These are phyloP conservation scores for Fraxinus pennsylvanica DNA, from an alignment of 257 asterid species.

Conservation along the genomic window DNA sequence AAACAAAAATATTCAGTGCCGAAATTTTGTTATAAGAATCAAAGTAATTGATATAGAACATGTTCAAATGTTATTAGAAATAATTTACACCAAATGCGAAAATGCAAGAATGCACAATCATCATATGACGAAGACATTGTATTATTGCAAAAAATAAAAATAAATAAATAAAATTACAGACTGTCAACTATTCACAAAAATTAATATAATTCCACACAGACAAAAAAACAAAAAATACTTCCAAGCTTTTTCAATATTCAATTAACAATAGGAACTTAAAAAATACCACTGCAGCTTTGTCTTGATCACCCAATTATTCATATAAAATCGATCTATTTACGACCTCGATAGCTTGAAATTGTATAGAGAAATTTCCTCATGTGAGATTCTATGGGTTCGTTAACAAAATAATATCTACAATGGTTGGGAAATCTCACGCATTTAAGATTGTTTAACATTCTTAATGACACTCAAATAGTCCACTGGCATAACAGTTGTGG, in stretches of 20 bases:
- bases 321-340: too few relatives aligned
- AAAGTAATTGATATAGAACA: background rate
- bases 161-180: background rate
- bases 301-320: background rate
- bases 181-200: background rate
- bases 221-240: background rate
- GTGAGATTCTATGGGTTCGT: too few relatives aligned
- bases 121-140: background rate
- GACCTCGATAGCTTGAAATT: too few relatives aligned
- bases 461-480: background rate
- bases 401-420: too few relatives aligned
- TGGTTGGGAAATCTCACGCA: too few relatives aligned
- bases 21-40: background rate
- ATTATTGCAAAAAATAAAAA: background rate
- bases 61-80: background rate
- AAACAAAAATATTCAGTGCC: background rate
- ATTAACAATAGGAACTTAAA: background rate
- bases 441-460: too few relatives aligned
- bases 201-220: background rate
- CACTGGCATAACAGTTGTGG: background rate
- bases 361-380: too few relatives aligned
- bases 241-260: background rate
- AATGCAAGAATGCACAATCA: background rate
- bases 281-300: background rate
- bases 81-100: background rate